These are phyloP conservation scores for Rhinocladiella mackenziei DNA, from an alignment of 2,329 filamentous ascomycete genomes.

Conservation along the genomic window DNA sequence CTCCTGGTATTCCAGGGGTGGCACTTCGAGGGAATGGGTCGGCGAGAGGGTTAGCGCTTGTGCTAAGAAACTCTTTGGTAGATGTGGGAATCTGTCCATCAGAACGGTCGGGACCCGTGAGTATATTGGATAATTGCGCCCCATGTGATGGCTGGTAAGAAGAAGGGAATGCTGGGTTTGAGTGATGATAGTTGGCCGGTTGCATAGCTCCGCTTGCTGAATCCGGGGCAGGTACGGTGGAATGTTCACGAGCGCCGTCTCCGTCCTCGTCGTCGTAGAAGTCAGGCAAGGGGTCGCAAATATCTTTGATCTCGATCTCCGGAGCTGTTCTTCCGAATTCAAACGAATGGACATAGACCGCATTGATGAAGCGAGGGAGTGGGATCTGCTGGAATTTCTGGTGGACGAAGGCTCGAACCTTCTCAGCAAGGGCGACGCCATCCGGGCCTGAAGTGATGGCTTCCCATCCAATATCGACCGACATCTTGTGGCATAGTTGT, in stretches of 20 bases:
- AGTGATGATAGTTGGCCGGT: too few relatives aligned
- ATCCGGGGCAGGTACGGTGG: conserved; percentile 1
- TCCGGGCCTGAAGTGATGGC: conserved; percentile 85
- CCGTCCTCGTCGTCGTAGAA: conserved; percentile 78
- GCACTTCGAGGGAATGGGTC: conserved; percentile 43
- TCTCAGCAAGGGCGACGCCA: conserved; percentile 75
- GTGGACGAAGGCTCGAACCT: conserved; percentile 89
- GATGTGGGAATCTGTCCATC: conserved; percentile 34
- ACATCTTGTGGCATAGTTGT: conserved; percentile 57
- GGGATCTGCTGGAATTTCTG: conserved; percentile 90
- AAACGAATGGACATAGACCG: conserved; percentile 90
- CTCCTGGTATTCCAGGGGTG: conserved; percentile 47
- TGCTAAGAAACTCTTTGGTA: conserved; percentile 3
- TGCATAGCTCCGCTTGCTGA: too few relatives aligned
- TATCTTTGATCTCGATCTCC: conserved; percentile 88
- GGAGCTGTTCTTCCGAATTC: conserved; percentile 82
- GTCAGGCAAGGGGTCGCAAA: conserved; percentile 89
- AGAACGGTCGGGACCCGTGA: conserved; percentile 32
- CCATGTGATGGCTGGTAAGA: conserved; percentile 24
- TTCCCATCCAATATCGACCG: conserved; percentile 96
- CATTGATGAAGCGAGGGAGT: conserved; percentile 92
- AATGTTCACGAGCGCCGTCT: conserved; percentile 36
- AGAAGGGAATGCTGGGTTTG: too few relatives aligned
- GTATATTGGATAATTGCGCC: conserved; percentile 34
- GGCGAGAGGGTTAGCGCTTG: conserved; percentile 39